phyloP scores from a whole-genome alignment of 1,284 basidiomycete species.

The Sphagnurus paluster region DNA sequence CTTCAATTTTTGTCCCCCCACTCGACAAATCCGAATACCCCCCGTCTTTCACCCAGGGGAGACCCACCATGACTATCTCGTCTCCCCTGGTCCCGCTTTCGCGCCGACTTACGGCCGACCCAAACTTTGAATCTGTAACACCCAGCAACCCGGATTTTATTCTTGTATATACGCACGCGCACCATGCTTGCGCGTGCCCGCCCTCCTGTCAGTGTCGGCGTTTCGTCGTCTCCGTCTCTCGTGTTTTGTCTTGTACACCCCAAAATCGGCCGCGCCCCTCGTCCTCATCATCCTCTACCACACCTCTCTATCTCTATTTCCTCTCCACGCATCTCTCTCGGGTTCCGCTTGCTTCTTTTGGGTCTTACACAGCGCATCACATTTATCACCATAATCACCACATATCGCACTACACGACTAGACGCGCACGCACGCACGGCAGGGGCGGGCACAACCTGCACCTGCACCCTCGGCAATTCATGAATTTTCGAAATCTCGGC shows the following conservation, averaged over 20 bases:
- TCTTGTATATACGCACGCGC: conserved; percentile 13
- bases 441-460: not conserved
- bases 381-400: too few species aligned
- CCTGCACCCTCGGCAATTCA: not conserved
- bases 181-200: too few species aligned
- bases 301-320: not conserved
- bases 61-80: not conserved
- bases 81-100: not conserved
- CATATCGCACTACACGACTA: too few species aligned
- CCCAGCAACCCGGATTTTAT: not conserved
- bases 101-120: not conserved
- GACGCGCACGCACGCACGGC: not conserved
- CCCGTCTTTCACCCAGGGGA: not conserved
- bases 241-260: not conserved
- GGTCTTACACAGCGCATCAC: too few species aligned
- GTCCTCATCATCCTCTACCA: not conserved
- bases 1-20: not conserved
- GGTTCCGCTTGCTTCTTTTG: conserved; percentile 3
- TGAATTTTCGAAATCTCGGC: too few species aligned
- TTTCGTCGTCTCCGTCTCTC: not conserved
- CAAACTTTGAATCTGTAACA: conserved; percentile 4
- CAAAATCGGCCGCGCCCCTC: not conserved
- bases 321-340: not conserved
- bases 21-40: not conserved
- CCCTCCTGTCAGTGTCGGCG: not conserved